Evolutionary conservation across 352 stramenopile species (phyloP).

Genomic region (Phytophthora fragariae): DNA sequence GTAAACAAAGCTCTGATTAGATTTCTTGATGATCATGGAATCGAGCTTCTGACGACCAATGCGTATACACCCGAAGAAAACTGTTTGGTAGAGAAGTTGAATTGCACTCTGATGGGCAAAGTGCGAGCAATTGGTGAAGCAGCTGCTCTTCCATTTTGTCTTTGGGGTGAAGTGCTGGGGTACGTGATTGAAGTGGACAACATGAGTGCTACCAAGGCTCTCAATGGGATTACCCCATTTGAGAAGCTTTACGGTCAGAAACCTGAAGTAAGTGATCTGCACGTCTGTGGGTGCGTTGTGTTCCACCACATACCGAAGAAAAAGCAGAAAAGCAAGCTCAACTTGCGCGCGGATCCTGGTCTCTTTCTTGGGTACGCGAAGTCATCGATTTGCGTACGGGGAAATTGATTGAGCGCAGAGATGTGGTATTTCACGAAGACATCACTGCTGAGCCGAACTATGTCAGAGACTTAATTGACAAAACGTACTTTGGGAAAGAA

Average conservation of each 20-base stretch:
- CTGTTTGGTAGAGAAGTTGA: constrained; percentile 7
- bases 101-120: background rate
- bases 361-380: too few species aligned
- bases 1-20: background rate
- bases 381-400: too few species aligned
- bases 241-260: background rate
- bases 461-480: too few species aligned
- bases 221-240: constrained; percentile 5
- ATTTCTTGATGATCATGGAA: background rate
- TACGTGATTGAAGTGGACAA: constrained; percentile 7
- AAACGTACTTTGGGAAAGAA: too few species aligned
- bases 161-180: constrained; percentile 2
- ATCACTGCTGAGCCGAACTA: too few species aligned
- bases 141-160: background rate
- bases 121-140: constrained; percentile 1
- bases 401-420: too few species aligned
- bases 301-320: constrained; percentile 13
- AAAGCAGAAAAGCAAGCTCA: background rate
- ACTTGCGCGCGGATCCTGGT: background rate
- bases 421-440: too few species aligned
- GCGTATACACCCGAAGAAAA: background rate
- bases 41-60: background rate
- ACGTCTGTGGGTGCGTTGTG: constrained; percentile 1
- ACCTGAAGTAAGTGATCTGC: background rate
- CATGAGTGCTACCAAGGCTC: constrained; percentile 1